Base-by-base conservation (phyloP, 139 green algal genomes). In the Astrephomene gubernaculifera region DNA sequence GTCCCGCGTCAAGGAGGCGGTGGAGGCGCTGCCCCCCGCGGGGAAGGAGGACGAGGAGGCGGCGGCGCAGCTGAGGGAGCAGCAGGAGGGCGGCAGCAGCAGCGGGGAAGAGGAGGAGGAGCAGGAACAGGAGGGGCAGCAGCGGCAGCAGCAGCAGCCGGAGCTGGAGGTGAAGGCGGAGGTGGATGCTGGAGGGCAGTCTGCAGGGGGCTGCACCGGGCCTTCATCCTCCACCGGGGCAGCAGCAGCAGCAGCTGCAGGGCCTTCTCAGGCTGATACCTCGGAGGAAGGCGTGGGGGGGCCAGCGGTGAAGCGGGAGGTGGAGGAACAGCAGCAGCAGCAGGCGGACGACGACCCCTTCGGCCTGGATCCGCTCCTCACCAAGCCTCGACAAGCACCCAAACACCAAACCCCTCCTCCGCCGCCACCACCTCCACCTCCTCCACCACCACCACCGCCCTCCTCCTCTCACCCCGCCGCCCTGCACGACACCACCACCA, bases 341-440 rank as follows among this genome's bases (percentile, higher is more conserved):
- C 7, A 44, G 27, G 81, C 24, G 49, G 81, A 68, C 5, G 78
- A 82, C 35, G 92, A 95, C 69, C 92, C 92, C 33, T 95, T 95
- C 86, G 87, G 87, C 0, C 84, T 95, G 33, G 86, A 93, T 45
- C 63, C 82, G 0, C 82, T 92, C 19, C 67, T 92, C 22, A n/a
- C n/a, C n/a, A n/a, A n/a, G n/a, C n/a, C n/a, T n/a, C n/a, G n/a
- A n/a, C 44, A 41, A 41, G 72, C 49, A 0, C 72, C 72, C n/a
- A 80, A 80, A 14, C 60, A 33, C 38, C n/a, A n/a, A n/a, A n/a
- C n/a, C n/a, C 60, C 36, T 7, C 60, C 35, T 22, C 63, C 73
- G 45, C 75, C 83, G 3, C 74, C 84, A 1, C 64, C 71, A 17
- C 52, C 71, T 0, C 71, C 71, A 31, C 41, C 63, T 1, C 33